Base-by-base conservation (phyloP, 2,329 filamentous ascomycete genomes). In the Bertia moriformis region DNA sequence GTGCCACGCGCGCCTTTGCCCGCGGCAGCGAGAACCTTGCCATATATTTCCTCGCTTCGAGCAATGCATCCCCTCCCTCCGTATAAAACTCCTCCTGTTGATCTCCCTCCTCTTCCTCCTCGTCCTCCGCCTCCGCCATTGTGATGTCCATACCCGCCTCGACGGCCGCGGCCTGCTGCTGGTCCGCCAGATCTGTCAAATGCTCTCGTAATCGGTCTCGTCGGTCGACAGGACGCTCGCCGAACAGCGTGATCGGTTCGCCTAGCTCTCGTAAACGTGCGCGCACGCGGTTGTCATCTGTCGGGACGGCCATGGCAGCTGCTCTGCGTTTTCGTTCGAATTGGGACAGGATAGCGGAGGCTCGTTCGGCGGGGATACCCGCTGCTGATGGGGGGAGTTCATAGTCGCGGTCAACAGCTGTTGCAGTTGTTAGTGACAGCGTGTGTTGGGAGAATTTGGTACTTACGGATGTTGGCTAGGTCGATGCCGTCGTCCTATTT, bases 81-180 rank as follows among this genome's bases (percentile, higher is more conserved):
- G 79, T 83, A 49, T 83, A 84, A 55, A 83, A 84, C 49, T 85
- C 80, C 48, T 83, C 78, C 43, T 80, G 72, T 42, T 70, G 66
- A 41, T 76, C 73, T 4, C 54, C 67, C 38, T 65, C 69, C 14
- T 65, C 62, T 7, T 60, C 64, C 7, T 65, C 65, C 3, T 7
- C 7, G 7, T 56, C 62, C n/a, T 55, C 58, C 39, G 53, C 50
- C n/a, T n/a, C n/a, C n/a, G n/a, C n/a, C 22, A 27, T 27, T n/a
- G 7, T n/a, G n/a, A 27, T 27, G 22, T 27, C 52, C 38, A 39
- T 18, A 42, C 49, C 3, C 44, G 56, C 45, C 69, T 66, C 4
- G n/a, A n/a, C n/a, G n/a, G n/a, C n/a, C n/a, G n/a, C n/a, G n/a
- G n/a, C n/a, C n/a, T n/a, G n/a, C 51, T 57, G 46, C 55, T 52